Evolutionary conservation across 495 filamentous ascomycete species (phyloP), one percentile per base, ranked within the genome.

Genomic region (Podospora bellae-mahoneyi): DNA sequence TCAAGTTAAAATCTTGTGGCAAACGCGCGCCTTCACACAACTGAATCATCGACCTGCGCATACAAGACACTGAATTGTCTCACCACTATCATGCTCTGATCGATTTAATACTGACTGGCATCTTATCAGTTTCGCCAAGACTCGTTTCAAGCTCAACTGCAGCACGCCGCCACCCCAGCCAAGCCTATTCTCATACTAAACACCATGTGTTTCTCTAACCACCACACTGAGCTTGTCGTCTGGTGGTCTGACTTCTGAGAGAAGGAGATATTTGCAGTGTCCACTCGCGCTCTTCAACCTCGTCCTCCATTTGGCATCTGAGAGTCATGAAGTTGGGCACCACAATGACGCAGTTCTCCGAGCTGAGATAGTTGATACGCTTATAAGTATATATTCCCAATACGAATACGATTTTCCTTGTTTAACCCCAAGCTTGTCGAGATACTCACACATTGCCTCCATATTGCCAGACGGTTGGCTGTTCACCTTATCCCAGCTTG

Each of bases 401-500:
- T 48, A 48, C 9, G 39, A 48, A 48, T 48, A 48, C 39, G 39
- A 48, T 48, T 13, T 48, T 16, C 39, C 39, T 13, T 48, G 15
- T 48, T 48, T 13, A 48, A 48, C 39, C 13, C 39, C 39, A 48
- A 13, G 39, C 30, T 32, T 32, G 30, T 48, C 13, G 39, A 48
- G 39, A 48, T 48, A 48, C 39, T 16, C 23, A 26, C 18, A 19
- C 26, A 62, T 9, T 62, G 5, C 59, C 27, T 27, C 20, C 59
- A 62, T 30, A 10, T 27, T 30, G 56, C 56, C 56, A 27, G 26
- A 9, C 20, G 59, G 26, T n/a, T 9, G 19, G 19, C 59, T 62
- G 16, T 32, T 68, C 72, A 66, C 65, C 62, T 74, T 64, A 23
- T 56, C 69, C 62, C 62, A 68, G 28, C 62, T 54, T 39, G n/a